phyloP scores from a whole-genome alignment of 805 yeast species.

The Saturnispora silvae region DNA sequence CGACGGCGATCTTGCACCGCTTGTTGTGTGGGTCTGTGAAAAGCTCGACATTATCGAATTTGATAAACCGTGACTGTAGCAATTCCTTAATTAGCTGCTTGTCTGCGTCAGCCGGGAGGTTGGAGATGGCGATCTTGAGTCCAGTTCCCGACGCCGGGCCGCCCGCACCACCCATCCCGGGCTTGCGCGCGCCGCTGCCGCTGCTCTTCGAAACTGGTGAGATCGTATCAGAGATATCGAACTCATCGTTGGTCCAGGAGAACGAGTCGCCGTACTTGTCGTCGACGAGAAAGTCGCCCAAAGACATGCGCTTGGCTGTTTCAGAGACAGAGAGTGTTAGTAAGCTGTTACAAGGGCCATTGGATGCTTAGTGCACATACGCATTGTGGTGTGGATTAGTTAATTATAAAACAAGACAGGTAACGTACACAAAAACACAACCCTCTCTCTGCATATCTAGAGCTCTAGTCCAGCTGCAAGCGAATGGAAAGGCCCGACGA shows the following conservation, averaged over 20 bases:
- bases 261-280: constrained; percentile 32
- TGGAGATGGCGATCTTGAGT: constrained; percentile 36
- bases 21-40: constrained; percentile 29
- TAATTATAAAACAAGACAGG: no score
- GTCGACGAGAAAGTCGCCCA: constrained; percentile 36
- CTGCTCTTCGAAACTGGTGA: not conserved
- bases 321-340: no score
- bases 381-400: no score
- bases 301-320: constrained; percentile 35
- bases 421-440: no score
- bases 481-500: constrained; percentile 26
- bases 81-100: constrained; percentile 45
- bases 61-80: constrained; percentile 52
- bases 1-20: constrained; percentile 50
- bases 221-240: constrained; percentile 44
- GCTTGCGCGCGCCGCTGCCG: no score
- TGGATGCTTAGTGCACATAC: no score
- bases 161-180: no score
- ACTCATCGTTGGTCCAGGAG: constrained; percentile 59
- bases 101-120: constrained; percentile 46
- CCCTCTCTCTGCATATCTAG: no score
- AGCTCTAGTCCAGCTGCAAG: no score
- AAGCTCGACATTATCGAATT: constrained; percentile 47
- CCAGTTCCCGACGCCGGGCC: constrained; percentile 25
- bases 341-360: no score